Evolutionary conservation across 495 filamentous ascomycete species (phyloP).

Genomic region (Lasiosphaeriaceae sp.): DNA sequence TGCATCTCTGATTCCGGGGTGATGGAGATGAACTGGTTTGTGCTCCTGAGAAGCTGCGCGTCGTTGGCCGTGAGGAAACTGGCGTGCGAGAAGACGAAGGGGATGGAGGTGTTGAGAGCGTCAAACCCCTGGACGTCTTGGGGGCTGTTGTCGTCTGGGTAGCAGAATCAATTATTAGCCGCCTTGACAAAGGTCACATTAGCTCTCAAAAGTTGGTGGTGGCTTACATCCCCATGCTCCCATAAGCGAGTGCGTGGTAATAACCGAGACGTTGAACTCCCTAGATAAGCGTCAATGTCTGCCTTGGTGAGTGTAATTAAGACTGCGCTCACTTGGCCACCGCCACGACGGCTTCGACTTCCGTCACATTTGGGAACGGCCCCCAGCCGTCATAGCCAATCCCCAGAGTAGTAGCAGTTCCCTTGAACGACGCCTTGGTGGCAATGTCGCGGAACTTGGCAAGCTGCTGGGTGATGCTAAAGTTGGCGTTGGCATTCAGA

Average conservation of each 20-base stretch:
- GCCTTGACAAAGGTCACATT: too few species aligned
- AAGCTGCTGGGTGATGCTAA: constrained; percentile 25
- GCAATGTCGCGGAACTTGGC: constrained; percentile 28
- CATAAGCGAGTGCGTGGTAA: constrained; percentile 32
- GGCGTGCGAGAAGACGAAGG: constrained; percentile 42
- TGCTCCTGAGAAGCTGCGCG: constrained; percentile 26
- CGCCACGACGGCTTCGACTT: constrained; percentile 24
- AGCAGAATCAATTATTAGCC: too few species aligned
- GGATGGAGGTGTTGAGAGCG: constrained; percentile 29
- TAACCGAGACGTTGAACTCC: constrained; percentile 26
- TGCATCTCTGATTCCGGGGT: constrained; percentile 47
- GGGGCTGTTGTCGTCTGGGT: constrained; percentile 27
- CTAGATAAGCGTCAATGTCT: neutral
- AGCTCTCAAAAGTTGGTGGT: neutral
- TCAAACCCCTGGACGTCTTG: constrained; percentile 25
- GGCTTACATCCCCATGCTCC: constrained; percentile 33
- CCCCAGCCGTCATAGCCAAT: constrained; percentile 38
- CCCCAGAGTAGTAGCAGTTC: constrained; percentile 25
- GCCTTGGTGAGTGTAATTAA: neutral
- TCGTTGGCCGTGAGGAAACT: constrained; percentile 26
- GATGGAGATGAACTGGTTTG: constrained; percentile 41
- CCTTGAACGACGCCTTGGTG: constrained; percentile 5
- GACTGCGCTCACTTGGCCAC: constrained; percentile 9
- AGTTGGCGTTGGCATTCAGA: constrained; percentile 20
- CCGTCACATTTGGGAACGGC: constrained; percentile 10